Conservation (phyloP, 2,329 filamentous ascomycete species). For the Alternaria arbusti region DNA sequence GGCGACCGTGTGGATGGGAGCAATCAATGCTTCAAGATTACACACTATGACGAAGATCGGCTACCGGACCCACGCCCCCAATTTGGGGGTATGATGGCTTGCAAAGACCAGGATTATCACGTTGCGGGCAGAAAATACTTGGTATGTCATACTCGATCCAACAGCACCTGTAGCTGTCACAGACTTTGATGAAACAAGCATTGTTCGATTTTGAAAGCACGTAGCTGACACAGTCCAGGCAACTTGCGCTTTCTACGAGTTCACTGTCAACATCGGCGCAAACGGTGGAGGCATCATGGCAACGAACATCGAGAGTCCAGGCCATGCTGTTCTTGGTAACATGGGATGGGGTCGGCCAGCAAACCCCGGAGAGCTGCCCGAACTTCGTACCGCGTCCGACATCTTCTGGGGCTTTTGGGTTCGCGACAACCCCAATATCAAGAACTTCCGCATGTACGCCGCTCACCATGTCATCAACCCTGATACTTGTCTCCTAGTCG, state of each 20-base stretch:
- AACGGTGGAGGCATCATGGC: conserved; percentile 19
- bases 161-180: neutral
- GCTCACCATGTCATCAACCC: conserved; percentile 21
- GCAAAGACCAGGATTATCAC: conserved; percentile 17
- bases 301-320: conserved; percentile 14
- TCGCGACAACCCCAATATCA: conserved; percentile 19
- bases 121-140: conserved; percentile 17
- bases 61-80: too few species aligned
- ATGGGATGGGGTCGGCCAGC: conserved; percentile 11
- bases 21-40: conserved; percentile 15
- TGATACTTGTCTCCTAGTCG: conserved; percentile 16
- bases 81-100: too few species aligned
- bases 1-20: conserved; percentile 1
- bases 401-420: conserved; percentile 33
- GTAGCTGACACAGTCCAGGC: conserved; percentile 9
- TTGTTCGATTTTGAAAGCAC: neutral
- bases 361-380: conserved; percentile 25
- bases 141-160: neutral
- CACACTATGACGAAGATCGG: conserved; percentile 10
- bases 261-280: conserved; percentile 16
- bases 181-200: neutral
- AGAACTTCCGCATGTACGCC: conserved; percentile 25
- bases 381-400: conserved; percentile 21
- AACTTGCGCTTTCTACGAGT: conserved; percentile 22
- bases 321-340: neutral